phyloP scores from a whole-genome alignment of 352 stramenopile species.

The Phytophthora colocasiae region DNA sequence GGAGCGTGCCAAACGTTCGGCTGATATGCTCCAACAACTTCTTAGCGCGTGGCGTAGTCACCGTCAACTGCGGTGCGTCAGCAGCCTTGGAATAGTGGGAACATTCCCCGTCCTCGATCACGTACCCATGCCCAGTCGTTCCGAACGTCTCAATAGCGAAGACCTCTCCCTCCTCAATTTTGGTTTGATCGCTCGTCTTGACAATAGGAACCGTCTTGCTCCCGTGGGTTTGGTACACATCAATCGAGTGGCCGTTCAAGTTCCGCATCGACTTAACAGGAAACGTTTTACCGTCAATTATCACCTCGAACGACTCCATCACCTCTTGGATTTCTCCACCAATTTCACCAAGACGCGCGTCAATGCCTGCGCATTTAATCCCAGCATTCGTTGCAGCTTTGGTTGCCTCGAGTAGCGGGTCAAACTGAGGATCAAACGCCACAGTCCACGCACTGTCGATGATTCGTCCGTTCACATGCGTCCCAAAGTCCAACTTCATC shows the following conservation, averaged over 20 bases:
- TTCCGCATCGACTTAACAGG: constrained; percentile 97
- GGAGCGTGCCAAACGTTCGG: constrained; percentile 98
- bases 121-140: constrained; percentile 82
- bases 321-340: constrained; percentile 32
- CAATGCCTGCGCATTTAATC: constrained; percentile 94
- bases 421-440: constrained; percentile 95
- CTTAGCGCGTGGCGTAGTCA: constrained; percentile 91
- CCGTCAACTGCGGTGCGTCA: constrained; percentile 93
- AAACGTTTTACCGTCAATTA: constrained; percentile 96
- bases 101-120: constrained; percentile 95
- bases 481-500: constrained; percentile 98
- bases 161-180: constrained; percentile 98
- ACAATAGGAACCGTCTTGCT: constrained; percentile 98
- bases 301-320: constrained; percentile 61
- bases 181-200: constrained; percentile 91
- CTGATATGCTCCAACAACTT: constrained; percentile 97
- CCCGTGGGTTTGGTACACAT: constrained; percentile 95
- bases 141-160: constrained; percentile 98
- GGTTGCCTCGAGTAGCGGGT: constrained; percentile 91
- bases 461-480: constrained; percentile 97
- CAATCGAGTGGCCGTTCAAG: constrained; percentile 98
- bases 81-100: constrained; percentile 98
- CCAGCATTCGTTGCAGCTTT: constrained; percentile 95
- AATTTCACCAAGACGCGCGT: constrained; percentile 87
- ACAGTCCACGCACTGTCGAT: constrained; percentile 98